Conservation (phyloP, 2,329 filamentous ascomycete genomes). For the Calonectria multiphialidica region DNA sequence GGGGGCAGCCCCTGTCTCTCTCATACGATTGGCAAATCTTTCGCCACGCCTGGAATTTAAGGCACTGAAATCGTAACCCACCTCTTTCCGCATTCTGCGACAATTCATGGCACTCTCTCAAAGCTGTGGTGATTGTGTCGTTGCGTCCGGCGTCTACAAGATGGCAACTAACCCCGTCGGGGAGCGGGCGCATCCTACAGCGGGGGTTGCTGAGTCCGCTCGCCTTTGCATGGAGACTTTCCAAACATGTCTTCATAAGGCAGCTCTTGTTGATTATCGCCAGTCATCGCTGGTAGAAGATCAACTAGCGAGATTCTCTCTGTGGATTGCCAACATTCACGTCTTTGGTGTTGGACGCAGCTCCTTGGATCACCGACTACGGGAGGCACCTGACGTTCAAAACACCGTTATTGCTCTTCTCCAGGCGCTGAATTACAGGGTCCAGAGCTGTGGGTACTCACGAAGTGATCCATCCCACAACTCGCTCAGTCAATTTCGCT, state of each 20-base stretch:
- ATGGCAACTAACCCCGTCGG: background rate
- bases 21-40: background rate
- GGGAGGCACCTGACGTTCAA: conserved; percentile 25
- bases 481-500: background rate
- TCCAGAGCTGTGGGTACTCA: conserved; percentile 7
- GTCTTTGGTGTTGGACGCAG: conserved; percentile 21
- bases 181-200: background rate
- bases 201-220: background rate
- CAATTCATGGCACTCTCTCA: background rate
- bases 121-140: background rate
- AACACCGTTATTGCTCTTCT: conserved; percentile 25
- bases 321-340: conserved; percentile 26
- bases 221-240: conserved; percentile 4
- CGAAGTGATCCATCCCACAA: background rate
- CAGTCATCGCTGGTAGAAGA: conserved; percentile 25
- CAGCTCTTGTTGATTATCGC: background rate
- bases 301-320: conserved; percentile 33
- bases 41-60: background rate
- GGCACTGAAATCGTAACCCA: background rate
- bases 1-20: background rate
- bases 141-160: background rate
- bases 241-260: conserved; percentile 8
- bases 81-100: background rate
- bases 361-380: conserved; percentile 32
- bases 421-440: conserved; percentile 20